Base-by-base conservation (phyloP, 2,329 filamentous ascomycete genomes). In the Penicillium concentricum region DNA sequence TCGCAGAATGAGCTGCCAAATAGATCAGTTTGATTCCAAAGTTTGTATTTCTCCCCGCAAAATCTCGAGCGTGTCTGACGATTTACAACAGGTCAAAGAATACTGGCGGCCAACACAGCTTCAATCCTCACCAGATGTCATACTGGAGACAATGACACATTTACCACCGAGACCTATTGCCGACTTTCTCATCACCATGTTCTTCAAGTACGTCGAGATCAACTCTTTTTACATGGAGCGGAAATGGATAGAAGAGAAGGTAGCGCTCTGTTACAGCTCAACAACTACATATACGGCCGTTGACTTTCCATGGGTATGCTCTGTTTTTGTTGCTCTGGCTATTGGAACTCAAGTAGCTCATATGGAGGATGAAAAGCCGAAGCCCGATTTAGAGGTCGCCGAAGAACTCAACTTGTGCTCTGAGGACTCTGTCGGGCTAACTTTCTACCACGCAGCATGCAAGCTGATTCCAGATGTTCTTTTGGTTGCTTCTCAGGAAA, bases 401-500 rank as follows among this genome's bases (percentile, higher is more conserved):
- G 67, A 72, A 10, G 71, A 72, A 20, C 62, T 68, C 30, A 61
- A 63, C 16, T 65, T 70, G 15, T 63, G 61, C 34, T 79, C 78
- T 0, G 80, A 83, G 59, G 79, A 83, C 52, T 78, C 81, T 10
- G 76, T 83, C 1, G 82, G 82, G 4, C 72, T 82, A 9, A 78
- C 77, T 20, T 83, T 84, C 57, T 84, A 84, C 56, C 79, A 82
- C 45, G 78, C 80, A 57, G 82, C 82, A 0, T 79, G 77, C 37
- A 80, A 77, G 60, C 69, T 84, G 6, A 72, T 84, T 2, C 80
- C 82, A 0, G 82, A 84, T 58, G 79, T 83, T 37, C 83, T 84
- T 48, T 78, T 81, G 0, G 76, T 79, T 10, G 79, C 81, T 0
- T 84, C 82, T 1, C 72, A 84, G 9, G 79, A 83, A 63, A 83